Conservation (phyloP, 176 grass and related monocot genomes). For the Alloteropsis semialata region DNA sequence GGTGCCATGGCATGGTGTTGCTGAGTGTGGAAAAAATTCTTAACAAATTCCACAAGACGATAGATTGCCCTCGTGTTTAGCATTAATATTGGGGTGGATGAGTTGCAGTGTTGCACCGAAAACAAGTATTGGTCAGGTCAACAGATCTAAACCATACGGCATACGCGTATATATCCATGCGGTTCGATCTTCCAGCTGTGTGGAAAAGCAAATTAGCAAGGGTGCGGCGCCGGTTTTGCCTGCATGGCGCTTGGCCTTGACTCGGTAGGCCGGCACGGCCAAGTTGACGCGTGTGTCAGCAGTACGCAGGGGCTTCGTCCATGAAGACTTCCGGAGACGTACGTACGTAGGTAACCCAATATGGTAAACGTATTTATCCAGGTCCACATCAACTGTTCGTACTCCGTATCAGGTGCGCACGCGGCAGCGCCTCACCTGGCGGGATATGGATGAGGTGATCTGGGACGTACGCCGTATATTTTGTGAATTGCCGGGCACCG, state of each 20-base stretch:
- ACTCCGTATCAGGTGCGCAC: not conserved
- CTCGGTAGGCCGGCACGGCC: not conserved
- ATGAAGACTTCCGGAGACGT: not conserved
- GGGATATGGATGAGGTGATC: not conserved
- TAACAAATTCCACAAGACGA: not conserved
- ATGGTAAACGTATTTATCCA: not conserved
- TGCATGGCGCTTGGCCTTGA: not conserved
- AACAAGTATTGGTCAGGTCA: not conserved
- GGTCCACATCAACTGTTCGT: not conserved
- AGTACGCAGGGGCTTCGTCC: not conserved
- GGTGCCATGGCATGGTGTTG: not conserved
- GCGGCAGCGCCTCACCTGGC: not conserved
- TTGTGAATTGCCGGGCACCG: no score
- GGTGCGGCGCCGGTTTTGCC: not conserved
- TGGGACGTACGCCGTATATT: not conserved
- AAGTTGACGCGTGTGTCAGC: not conserved
- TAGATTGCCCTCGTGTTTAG: not conserved
- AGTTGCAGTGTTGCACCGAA: no score
- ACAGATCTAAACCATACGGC: not conserved
- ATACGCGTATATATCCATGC: not conserved
- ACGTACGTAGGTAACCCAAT: not conserved
- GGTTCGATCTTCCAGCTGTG: not conserved
- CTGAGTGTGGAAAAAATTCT: conserved; percentile 8
- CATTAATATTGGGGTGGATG: no score
- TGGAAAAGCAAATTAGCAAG: not conserved